Evolutionary conservation across 1,139 yeast species (phyloP).

Genomic region (Hemisphaericaspora xylanilytica): DNA sequence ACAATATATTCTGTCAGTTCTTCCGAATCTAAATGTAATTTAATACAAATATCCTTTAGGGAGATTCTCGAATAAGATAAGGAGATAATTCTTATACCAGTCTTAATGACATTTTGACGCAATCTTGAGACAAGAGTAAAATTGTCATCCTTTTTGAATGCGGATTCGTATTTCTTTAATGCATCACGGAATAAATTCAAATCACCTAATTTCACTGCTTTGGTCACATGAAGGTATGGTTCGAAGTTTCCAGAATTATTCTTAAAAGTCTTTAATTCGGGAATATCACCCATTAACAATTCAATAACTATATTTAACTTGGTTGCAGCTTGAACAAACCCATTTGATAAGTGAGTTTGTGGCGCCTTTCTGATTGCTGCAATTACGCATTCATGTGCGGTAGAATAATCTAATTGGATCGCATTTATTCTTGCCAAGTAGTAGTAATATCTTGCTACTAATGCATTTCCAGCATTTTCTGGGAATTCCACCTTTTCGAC

Average conservation of each 20-base stretch:
- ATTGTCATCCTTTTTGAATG: conserved; percentile 73
- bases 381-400: conserved; percentile 85
- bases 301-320: conserved; percentile 88
- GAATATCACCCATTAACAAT: conserved; percentile 94
- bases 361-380: conserved; percentile 98
- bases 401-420: conserved; percentile 87
- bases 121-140: conserved; percentile 83
- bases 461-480: conserved; percentile 77
- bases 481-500: conserved; percentile 91
- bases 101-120: conserved; percentile 95
- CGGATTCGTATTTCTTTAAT: conserved; percentile 60
- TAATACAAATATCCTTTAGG: conserved; percentile 84
- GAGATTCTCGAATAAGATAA: conserved; percentile 89
- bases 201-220: conserved; percentile 93
- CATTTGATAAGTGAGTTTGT: conserved; percentile 78
- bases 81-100: conserved; percentile 93
- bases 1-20: conserved; percentile 96
- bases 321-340: conserved; percentile 87
- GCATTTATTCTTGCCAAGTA: conserved; percentile 89
- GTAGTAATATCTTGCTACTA: conserved; percentile 88
- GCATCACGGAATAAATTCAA: conserved; percentile 75
- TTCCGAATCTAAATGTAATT: conserved; percentile 88
- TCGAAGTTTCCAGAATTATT: conserved; percentile 56
- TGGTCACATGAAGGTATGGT: conserved; percentile 85
- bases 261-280: conserved; percentile 82